Percentiles rank a stretch among this genome's conserved stretches.
phyloP scores from a whole-genome alignment of 1,284 basidiomycete genomes.

The Heterobasidion annosum region DNA sequence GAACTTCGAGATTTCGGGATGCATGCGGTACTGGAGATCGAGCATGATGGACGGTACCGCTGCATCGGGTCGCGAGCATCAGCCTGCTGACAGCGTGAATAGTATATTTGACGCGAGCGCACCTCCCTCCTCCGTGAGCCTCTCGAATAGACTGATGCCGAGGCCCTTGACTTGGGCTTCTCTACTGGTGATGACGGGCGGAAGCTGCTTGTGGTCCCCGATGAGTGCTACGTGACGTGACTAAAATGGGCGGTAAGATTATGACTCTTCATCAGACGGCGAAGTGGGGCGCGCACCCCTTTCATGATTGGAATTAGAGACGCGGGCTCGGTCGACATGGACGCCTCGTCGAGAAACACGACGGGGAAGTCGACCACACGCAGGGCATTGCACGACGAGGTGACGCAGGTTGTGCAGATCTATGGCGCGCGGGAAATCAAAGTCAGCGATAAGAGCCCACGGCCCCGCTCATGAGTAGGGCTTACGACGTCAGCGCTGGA shows the following conservation, averaged over 20 bases:
- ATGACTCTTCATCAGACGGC: not conserved
- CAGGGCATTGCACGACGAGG: slow-evolving; percentile 50
- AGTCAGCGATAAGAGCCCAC: not conserved
- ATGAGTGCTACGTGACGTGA: slow-evolving; percentile 82
- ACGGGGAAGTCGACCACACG: slow-evolving; percentile 82
- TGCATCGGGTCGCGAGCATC: slow-evolving; percentile 17
- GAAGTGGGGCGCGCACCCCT: slow-evolving; percentile 48
- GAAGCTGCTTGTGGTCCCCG: slow-evolving; percentile 95
- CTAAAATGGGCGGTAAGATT: slow-evolving; percentile 23
- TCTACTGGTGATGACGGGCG: slow-evolving; percentile 75
- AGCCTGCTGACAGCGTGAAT: not conserved
- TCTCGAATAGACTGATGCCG: slow-evolving; percentile 80
- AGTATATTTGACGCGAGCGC: slow-evolving; percentile 18
- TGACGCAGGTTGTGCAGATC: slow-evolving; percentile 82
- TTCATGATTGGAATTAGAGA: slow-evolving; percentile 83
- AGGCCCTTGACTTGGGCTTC: slow-evolving; percentile 68
- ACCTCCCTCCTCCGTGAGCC: slow-evolving; percentile 76
- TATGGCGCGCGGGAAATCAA: slow-evolving; percentile 17
- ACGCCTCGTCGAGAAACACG: slow-evolving; percentile 91
- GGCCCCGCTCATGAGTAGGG: slow-evolving; percentile 13
- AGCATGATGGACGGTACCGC: slow-evolving; percentile 83
- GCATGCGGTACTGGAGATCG: slow-evolving; percentile 92
- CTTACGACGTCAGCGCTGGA: slow-evolving; percentile 66
- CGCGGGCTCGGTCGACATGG: slow-evolving; percentile 92
- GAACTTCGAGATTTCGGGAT: slow-evolving; percentile 82